Percentiles rank a stretch among this genome's conserved stretches.
Evolutionary conservation across 192 early-diverging fungal genomes (phyloP).

Genomic region (Cetraspora pellucida): DNA sequence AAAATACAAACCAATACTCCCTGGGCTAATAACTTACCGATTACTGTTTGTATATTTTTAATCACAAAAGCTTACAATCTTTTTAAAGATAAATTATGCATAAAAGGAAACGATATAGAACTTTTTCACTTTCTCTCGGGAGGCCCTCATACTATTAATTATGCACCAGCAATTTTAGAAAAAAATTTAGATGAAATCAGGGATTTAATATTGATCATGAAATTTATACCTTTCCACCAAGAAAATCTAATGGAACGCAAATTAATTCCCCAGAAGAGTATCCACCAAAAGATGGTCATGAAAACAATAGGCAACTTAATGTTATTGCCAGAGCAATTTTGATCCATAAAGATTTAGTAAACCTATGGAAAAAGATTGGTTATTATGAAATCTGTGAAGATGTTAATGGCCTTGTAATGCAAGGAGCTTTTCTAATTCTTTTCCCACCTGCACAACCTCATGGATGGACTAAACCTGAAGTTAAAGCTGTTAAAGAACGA

Average conservation of each 20-base stretch:
- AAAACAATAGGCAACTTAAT: constrained; percentile 13
- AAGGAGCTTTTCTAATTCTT: constrained; percentile 7
- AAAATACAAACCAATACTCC: background rate
- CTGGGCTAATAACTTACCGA: background rate
- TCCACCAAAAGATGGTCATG: constrained; percentile 25
- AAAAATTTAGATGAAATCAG: constrained; percentile 13
- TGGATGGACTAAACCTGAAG: background rate
- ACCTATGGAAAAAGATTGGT: background rate
- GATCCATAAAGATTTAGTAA: background rate
- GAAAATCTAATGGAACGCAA: background rate
- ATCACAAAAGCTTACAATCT: background rate
- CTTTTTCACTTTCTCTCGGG: background rate
- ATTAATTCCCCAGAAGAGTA: background rate
- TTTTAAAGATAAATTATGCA: background rate
- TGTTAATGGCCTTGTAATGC: constrained; percentile 17
- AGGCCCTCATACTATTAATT: background rate
- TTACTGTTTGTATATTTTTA: background rate
- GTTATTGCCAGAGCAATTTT: constrained; percentile 12
- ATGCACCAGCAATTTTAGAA: background rate
- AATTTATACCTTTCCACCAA: constrained; percentile 15
- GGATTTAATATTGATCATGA: background rate
- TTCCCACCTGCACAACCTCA: background rate
- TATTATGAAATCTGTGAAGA: constrained; percentile 29
- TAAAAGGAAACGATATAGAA: constrained; percentile 27
- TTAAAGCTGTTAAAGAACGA: background rate